Evolutionary conservation across 1,139 yeast species (phyloP).

Genomic region (Yamadazyma epiphylla): DNA sequence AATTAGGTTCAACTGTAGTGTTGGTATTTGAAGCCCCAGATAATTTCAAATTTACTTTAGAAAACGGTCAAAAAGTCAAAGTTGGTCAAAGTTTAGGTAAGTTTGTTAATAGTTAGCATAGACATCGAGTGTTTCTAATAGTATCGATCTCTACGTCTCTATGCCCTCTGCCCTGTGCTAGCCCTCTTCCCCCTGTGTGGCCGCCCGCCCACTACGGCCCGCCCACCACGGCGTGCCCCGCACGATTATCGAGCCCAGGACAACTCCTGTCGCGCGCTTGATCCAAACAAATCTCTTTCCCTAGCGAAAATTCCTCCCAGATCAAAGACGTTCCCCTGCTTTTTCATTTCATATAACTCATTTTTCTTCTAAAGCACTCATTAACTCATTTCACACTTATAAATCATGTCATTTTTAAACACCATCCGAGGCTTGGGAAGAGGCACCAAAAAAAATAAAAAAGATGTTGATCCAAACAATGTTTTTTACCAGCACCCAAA

Average conservation of each 20-base stretch:
- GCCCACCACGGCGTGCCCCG: too few relatives aligned
- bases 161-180: too few relatives aligned
- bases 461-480: slow-evolving; percentile 36
- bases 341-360: not conserved
- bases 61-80: slow-evolving; percentile 71
- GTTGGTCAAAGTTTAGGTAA: slow-evolving; percentile 83
- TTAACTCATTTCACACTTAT: not conserved
- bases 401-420: slow-evolving; percentile 40
- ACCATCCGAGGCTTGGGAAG: slow-evolving; percentile 62
- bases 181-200: too few relatives aligned
- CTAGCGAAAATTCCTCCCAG: too few relatives aligned
- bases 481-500: slow-evolving; percentile 32
- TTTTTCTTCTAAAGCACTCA: too few relatives aligned
- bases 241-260: too few relatives aligned
- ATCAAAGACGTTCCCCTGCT: not conserved
- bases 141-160: too few relatives aligned
- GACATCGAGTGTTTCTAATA: not conserved
- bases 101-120: slow-evolving; percentile 24
- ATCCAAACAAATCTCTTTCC: too few relatives aligned
- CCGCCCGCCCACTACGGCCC: too few relatives aligned
- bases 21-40: slow-evolving; percentile 94
- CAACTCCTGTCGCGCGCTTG: too few relatives aligned
- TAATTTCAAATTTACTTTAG: slow-evolving; percentile 64
- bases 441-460: slow-evolving; percentile 52
- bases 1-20: slow-evolving; percentile 93